Conservation (phyloP, 352 stramenopile species). For the Bremia lactucae region DNA sequence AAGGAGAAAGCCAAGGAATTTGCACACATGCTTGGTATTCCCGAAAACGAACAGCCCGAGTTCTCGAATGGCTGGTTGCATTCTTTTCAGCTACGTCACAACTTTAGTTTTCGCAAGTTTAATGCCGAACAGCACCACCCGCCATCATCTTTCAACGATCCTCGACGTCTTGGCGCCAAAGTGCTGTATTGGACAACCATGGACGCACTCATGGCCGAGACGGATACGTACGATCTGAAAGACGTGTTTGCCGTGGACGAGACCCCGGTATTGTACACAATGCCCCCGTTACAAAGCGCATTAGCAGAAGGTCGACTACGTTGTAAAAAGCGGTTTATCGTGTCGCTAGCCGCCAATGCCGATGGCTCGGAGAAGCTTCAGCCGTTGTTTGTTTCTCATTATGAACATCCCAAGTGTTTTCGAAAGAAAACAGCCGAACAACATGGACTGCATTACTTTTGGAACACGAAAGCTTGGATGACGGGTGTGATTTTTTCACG, state of each 20-base stretch:
- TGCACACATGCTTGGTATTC: constrained; percentile 70
- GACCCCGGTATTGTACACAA: constrained; percentile 62
- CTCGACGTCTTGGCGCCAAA: constrained; percentile 10
- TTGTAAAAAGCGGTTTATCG: constrained; percentile 64
- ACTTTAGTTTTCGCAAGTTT: constrained; percentile 79
- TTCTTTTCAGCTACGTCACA: constrained; percentile 73
- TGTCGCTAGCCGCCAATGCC: constrained; percentile 52
- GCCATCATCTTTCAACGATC: not conserved
- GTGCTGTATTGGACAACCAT: constrained; percentile 52
- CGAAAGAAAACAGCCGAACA: constrained; percentile 65
- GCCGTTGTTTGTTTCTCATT: constrained; percentile 72
- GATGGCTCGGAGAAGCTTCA: constrained; percentile 69
- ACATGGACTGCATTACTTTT: constrained; percentile 75
- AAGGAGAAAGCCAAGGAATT: constrained; percentile 84
- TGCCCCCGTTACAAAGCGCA: constrained; percentile 37
- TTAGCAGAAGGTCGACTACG: constrained; percentile 39
- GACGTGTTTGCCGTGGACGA: constrained; percentile 76
- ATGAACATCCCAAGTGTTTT: constrained; percentile 70
- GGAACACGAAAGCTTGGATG: constrained; percentile 77
- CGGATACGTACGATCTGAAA: constrained; percentile 60
- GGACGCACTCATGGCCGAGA: constrained; percentile 48
- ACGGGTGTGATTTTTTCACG: constrained; percentile 77
- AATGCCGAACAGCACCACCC: constrained; percentile 44
- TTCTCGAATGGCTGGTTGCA: constrained; percentile 78
- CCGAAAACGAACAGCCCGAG: constrained; percentile 60